These are phyloP conservation scores for Holtermannia corniformis DNA, from an alignment of 768 basidiomycete species.

Conservation along the genomic window DNA sequence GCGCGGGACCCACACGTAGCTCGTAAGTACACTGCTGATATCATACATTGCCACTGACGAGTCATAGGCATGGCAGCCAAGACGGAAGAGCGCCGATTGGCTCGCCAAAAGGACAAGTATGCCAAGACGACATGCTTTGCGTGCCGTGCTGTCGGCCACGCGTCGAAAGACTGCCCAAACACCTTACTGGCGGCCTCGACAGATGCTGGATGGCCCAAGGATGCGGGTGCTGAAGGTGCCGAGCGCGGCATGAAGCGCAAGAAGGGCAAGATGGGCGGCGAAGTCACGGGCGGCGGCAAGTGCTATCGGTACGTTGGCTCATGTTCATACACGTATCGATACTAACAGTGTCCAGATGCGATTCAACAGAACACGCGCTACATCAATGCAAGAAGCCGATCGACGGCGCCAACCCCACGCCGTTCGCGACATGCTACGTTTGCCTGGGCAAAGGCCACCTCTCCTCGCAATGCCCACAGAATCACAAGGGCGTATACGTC, in stretches of 20 bases:
- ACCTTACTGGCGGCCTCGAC: conserved; percentile 30
- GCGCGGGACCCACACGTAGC: conserved; percentile 27
- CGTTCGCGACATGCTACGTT: conserved; percentile 86
- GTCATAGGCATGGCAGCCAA: conserved; percentile 27
- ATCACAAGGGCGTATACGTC: conserved; percentile 76
- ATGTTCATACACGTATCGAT: background rate
- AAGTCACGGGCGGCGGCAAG: conserved; percentile 47
- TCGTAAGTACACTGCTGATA: conserved; percentile 15
- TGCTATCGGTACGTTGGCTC: conserved; percentile 62
- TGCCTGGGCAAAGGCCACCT: conserved; percentile 77
- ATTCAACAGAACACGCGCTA: conserved; percentile 66
- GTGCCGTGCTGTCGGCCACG: conserved; percentile 73
- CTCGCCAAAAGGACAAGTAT: conserved; percentile 54
- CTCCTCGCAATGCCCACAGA: conserved; percentile 70
- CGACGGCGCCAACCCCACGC: conserved; percentile 59
- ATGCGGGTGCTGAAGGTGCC: conserved; percentile 4
- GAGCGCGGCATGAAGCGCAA: conserved; percentile 23
- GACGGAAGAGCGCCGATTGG: conserved; percentile 55
- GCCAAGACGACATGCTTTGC: conserved; percentile 68
- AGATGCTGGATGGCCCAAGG: conserved; percentile 3
- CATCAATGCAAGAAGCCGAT: conserved; percentile 62
- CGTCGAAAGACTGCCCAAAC: conserved; percentile 69
- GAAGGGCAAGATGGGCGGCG: conserved; percentile 28
- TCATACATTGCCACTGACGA: conserved; percentile 8
- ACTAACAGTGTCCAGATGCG: conserved; percentile 53